Conservation (phyloP, 306 rosid species). For the Sphenostylis stenocarpa region DNA sequence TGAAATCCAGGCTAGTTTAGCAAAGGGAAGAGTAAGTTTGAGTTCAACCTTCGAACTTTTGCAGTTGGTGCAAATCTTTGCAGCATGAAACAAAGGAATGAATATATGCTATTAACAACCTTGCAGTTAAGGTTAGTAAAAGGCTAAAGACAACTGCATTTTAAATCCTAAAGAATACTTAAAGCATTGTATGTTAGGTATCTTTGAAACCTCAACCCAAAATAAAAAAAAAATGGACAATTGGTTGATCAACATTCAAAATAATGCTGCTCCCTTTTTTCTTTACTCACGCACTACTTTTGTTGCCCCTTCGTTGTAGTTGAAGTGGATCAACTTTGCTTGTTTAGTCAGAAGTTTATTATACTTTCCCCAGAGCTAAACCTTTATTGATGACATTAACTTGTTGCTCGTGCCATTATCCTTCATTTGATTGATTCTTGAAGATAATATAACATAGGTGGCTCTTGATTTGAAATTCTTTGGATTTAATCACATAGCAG, state of each 20-base stretch:
- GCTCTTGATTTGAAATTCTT: not conserved
- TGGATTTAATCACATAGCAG: not conserved
- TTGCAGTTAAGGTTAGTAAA: not conserved
- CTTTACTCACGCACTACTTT: not conserved
- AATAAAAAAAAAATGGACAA: not conserved
- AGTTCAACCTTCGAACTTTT: not conserved
- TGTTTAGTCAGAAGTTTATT: not conserved
- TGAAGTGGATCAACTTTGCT: constrained; percentile 2
- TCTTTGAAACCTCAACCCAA: not conserved
- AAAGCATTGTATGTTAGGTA: not conserved
- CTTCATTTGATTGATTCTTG: constrained; percentile 15
- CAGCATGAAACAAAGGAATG: not conserved
- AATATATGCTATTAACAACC: not conserved
- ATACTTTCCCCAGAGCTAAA: not conserved
- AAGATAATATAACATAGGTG: not conserved
- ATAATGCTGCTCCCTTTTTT: not conserved
- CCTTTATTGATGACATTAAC: not conserved
- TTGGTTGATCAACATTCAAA: not conserved
- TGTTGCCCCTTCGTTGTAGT: not conserved
- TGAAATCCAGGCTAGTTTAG: not conserved
- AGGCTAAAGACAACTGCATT: not conserved
- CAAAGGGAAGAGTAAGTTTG: not conserved
- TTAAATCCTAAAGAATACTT: not conserved
- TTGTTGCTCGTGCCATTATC: not conserved
- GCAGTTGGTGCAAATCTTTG: not conserved